Conservation (phyloP, 495 filamentous ascomycete genomes). For the Cladorrhinum samala region DNA sequence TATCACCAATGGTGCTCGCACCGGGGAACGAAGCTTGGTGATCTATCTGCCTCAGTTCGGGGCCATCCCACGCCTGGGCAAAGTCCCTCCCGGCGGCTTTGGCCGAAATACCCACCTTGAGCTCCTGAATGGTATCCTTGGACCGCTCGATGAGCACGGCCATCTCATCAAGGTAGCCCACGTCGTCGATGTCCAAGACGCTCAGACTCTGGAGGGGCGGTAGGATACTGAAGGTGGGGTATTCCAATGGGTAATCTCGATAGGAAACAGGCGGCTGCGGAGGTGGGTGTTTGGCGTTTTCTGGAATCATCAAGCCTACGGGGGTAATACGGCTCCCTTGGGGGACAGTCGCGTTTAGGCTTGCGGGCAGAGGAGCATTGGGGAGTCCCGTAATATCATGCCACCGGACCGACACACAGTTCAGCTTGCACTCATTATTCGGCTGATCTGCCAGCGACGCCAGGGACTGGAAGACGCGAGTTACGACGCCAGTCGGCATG, state of each 20-base stretch:
- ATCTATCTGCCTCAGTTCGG: conserved; percentile 52
- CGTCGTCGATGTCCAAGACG: conserved; percentile 85
- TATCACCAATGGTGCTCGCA: conserved; percentile 40
- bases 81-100: conserved; percentile 53
- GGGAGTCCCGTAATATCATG: conserved; percentile 63
- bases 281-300: conserved; percentile 18
- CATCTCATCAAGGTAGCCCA: conserved; percentile 85
- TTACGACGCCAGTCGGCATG: conserved; percentile 86
- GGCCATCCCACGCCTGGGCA: conserved; percentile 56
- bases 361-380: conserved; percentile 13
- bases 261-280: conserved; percentile 29
- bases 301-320: conserved; percentile 36
- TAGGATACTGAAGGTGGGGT: conserved; percentile 79
- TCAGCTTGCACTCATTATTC: conserved; percentile 60
- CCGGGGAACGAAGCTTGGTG: conserved; percentile 46
- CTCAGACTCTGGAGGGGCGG: conserved; percentile 74
- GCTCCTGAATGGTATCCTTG: conserved; percentile 58
- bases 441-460: conserved; percentile 59
- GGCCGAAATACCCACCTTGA: conserved; percentile 70
- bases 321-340: conserved; percentile 37
- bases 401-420: conserved; percentile 82
- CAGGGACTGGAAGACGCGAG: conserved; percentile 82
- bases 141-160: conserved; percentile 73
- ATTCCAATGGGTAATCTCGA: conserved; percentile 55
- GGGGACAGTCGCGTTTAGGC: conserved; percentile 32